Base-by-base conservation (phyloP, 805 yeast genomes). In the Phaffomyces opuntiae region DNA sequence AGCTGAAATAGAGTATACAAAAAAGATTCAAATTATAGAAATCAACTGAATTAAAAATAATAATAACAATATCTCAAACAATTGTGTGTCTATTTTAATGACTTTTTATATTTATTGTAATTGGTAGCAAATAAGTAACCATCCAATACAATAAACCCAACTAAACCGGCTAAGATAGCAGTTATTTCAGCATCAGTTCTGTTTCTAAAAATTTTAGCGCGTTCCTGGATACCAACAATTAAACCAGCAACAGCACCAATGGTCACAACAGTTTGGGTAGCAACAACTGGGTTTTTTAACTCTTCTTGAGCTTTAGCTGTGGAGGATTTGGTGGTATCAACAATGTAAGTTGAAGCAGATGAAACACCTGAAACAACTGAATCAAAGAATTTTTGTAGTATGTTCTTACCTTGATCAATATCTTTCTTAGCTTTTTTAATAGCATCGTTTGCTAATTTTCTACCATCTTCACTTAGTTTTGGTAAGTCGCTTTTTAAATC, bases 261-360 rank as follows among this genome's bases (percentile, higher is more conserved):
- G 29, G 77, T 72, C 38, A 77, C 67, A 16, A 76, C 66, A 3
- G 73, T 62, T 61, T 80, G 84, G 31, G 76, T 61, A 17, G 75
- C 64, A 39, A 81, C 83, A 5, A 75, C 83, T 0, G 87, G 87
- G 66, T 81, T 80, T 55, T 78, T 70, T 51, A 80, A 67, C 59
- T 79, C 84, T 32, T 60, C 60, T 27, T 48, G 38, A 25, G 67
- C 55, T 21, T 52, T 47, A 14, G 45, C 49, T 24, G 54, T 43
- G 16, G 61, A 57, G 14, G 54, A 40, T 21, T 51, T 45, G 7
- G 62, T 49, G 26, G 60, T 40, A 17, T 54, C 49, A 12, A 43
- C 43, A 16, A 54, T 49, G 31, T 54, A 56, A 26, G 49, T 47
- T 16, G 54, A 49, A 7, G 59, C 57, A n/a, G 48, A 39, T 4